Evolutionary conservation across 305 asterid genomes (phyloP).

Genomic region (Solanum hybrid): DNA sequence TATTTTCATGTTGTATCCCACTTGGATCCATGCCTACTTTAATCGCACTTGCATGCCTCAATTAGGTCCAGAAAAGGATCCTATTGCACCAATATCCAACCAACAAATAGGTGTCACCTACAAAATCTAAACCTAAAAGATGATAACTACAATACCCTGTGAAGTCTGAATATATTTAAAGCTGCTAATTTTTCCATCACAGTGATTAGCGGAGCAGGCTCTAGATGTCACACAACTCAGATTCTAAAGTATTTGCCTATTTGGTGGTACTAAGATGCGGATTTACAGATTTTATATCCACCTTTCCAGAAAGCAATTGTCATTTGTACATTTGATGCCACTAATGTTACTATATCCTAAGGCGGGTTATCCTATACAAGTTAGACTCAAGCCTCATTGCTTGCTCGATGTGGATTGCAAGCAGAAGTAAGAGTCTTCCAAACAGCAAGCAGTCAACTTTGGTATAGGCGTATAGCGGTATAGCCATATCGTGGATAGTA

Average conservation of each 20-base stretch:
- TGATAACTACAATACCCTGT: not conserved
- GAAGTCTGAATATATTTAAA: not conserved
- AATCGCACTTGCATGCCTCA: not conserved
- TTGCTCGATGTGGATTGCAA: not conserved
- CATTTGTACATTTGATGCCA: not conserved
- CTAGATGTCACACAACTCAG: not conserved
- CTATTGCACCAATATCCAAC: not conserved
- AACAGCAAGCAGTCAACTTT: not conserved
- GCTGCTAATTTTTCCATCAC: not conserved
- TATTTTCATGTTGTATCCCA: not conserved
- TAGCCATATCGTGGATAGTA: not conserved
- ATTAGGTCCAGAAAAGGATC: not conserved
- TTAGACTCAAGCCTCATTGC: not conserved
- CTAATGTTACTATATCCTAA: not conserved
- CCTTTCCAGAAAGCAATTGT: not conserved
- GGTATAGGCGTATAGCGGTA: not conserved
- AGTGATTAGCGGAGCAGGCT: not conserved
- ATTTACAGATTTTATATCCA: not conserved
- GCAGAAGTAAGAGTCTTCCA: not conserved
- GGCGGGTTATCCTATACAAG: not conserved
- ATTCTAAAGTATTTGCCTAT: not conserved
- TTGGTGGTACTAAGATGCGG: not conserved
- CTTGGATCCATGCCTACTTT: not conserved
- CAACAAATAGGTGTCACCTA: not conserved
- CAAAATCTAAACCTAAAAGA: not conserved